Evolutionary conservation across 139 green algal species (phyloP), one percentile per base, ranked within the genome.

Genomic region (Volvox africanus): DNA sequence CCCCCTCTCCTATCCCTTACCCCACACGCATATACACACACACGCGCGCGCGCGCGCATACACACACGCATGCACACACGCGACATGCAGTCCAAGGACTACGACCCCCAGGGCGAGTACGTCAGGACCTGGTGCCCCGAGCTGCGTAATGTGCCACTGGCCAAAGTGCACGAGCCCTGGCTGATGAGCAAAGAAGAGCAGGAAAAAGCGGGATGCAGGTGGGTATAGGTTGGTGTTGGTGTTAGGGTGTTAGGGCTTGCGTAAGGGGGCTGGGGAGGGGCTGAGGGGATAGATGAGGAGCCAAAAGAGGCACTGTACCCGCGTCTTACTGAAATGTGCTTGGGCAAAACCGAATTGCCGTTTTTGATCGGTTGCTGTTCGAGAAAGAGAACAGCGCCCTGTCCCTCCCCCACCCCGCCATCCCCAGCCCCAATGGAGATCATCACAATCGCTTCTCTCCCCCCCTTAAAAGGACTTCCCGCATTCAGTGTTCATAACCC

Each of bases 71-170:
- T 65, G 93, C 95, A 22, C 22, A 30, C 62, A 22, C 20, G 9
- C 62, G n/a, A 28, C 32, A 2, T 30, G 79, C 94, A 96, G 92
- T 90, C 89, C 61, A 95, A 97, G 95, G 96, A 97, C 92, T 99
- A 99, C 80, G 97, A 99, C 86, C 83, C 92, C n/a, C 65, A 96
- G 18, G 98, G 98, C 5, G 93, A 97, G 21, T 99, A 99, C 94
- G 95, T 99, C 33, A 91, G 94, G 24, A 93, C 94, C 30, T 99
- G 98, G 98, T 77, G 98, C 17, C 98, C 98, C 16, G 98, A 99
- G 95, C 94, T 99, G 32, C 73, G 65, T 2, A 94, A 95, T 1
- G 95, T 99, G 79, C 95, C 97, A 0, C 62, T 91, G 0, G 35
- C 73, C 26, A 71, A 91, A 28, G 95, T 99, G 30, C 96, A 99